Evolutionary conservation across 1,284 basidiomycete genomes (phyloP).

Genomic region (Entoloma clypeatum): DNA sequence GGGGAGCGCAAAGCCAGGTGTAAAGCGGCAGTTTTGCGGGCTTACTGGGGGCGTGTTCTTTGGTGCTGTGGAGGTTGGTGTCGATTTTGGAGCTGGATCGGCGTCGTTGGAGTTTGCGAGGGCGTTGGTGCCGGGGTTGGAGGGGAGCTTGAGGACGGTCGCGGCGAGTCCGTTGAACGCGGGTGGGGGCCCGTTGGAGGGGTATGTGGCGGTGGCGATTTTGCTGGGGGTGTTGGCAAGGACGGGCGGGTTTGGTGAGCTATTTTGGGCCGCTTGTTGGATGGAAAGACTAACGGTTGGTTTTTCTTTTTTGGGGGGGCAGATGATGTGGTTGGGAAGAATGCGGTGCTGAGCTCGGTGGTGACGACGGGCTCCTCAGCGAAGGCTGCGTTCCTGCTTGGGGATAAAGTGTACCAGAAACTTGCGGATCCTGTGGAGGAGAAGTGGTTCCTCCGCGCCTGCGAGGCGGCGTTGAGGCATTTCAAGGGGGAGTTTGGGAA

Average conservation of each 20-base stretch:
- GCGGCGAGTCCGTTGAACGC: slow-evolving; percentile 54
- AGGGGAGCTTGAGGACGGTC: slow-evolving; percentile 66
- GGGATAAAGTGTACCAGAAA: slow-evolving; percentile 84
- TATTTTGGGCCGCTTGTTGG: not conserved
- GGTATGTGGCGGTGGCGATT: slow-evolving; percentile 72
- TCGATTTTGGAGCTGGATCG: slow-evolving; percentile 34
- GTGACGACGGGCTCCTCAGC: slow-evolving; percentile 39
- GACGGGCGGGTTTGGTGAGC: slow-evolving; percentile 52
- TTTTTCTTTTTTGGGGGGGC: not conserved
- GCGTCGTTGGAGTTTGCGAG: slow-evolving; percentile 48
- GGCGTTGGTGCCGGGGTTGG: slow-evolving; percentile 57
- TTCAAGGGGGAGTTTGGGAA: slow-evolving; percentile 54
- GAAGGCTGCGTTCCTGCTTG: slow-evolving; percentile 84
- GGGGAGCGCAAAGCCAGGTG: slow-evolving; percentile 49
- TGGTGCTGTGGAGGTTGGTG: slow-evolving; percentile 38
- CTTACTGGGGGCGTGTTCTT: slow-evolving; percentile 47
- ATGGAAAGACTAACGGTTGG: not conserved
- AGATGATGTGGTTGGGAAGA: slow-evolving; percentile 32
- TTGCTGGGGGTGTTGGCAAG: slow-evolving; percentile 59
- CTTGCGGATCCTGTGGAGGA: slow-evolving; percentile 64
- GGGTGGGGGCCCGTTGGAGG: slow-evolving; percentile 71
- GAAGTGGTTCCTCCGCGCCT: slow-evolving; percentile 73
- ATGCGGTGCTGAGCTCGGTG: slow-evolving; percentile 44
- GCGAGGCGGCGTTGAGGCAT: slow-evolving; percentile 48
- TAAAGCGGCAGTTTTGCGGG: slow-evolving; percentile 49